These are phyloP conservation scores for Nicotiana sylvestris DNA, from an alignment of 257 asterid genomes.

Conservation along the genomic window DNA sequence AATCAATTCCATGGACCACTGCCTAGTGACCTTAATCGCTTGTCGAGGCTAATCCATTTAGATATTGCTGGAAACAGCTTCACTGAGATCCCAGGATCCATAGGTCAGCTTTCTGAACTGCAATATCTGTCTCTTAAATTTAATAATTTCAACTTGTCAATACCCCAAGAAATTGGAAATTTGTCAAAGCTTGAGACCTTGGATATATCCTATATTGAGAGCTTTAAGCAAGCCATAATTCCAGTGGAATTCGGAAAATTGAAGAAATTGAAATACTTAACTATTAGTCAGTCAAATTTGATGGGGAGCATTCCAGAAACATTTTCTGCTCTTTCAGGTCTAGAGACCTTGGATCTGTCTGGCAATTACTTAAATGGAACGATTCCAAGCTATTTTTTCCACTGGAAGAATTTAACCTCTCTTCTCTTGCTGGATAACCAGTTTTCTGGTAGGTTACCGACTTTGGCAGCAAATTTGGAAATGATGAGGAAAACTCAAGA, in stretches of 20 bases:
- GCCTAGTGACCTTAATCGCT: neutral
- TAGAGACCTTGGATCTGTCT: neutral
- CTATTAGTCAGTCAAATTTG: neutral
- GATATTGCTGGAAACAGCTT: neutral
- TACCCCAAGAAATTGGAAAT: neutral
- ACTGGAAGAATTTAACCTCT: neutral
- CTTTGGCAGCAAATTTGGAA: neutral
- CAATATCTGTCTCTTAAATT: neutral
- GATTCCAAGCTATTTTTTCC: neutral
- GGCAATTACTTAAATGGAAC: neutral
- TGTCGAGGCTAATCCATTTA: neutral
- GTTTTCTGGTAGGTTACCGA: neutral
- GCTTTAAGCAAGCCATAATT: neutral
- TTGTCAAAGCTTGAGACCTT: neutral
- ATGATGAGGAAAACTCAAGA: neutral
- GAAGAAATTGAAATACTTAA: neutral
- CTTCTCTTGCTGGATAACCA: neutral
- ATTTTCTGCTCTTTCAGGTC: neutral
- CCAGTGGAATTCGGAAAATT: neutral
- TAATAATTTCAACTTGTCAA: neutral
- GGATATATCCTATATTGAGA: neutral
- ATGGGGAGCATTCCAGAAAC: neutral
- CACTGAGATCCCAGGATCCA: neutral
- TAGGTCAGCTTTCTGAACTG: neutral
- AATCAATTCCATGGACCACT: constrained; percentile 2